Percentiles rank a stretch among this genome's conserved stretches.
Conservation (phyloP, 306 rosid genomes). For the Gleditsia sinensis region DNA sequence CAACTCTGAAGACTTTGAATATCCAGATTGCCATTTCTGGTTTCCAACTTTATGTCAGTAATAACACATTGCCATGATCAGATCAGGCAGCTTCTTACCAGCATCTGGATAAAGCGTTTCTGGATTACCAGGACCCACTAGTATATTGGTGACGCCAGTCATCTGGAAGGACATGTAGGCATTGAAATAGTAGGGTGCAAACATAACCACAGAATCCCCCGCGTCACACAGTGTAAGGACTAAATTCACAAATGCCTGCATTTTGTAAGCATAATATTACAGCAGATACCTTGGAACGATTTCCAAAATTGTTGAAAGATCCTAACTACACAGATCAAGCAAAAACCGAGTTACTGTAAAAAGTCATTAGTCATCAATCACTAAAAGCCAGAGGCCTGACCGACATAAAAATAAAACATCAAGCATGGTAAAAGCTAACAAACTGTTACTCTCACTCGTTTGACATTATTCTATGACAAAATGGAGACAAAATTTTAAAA, state of each 20-base stretch:
- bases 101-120: constrained; percentile 86
- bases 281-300: constrained; percentile 40
- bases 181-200: constrained; percentile 80
- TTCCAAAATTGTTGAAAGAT: constrained; percentile 3
- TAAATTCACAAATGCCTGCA: constrained; percentile 95
- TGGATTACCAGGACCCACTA: constrained; percentile 81
- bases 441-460: no score
- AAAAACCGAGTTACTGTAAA: neutral
- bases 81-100: constrained; percentile 43
- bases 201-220: constrained; percentile 75
- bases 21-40: neutral
- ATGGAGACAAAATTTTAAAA: neutral
- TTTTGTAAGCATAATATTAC: constrained; percentile 25
- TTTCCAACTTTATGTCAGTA: neutral
- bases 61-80: constrained; percentile 7
- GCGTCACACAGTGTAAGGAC: constrained; percentile 96
- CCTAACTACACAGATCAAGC: constrained; percentile 11
- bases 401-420: no score
- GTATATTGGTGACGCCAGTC: constrained; percentile 79
- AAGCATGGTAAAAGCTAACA: no score
- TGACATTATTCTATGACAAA: neutral
- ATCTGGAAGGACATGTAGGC: constrained; percentile 78
- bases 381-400: no score
- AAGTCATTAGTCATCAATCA: neutral
- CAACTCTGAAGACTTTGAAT: neutral